Base-by-base conservation (phyloP, 140 eudicot species). In the Erigeron philadelphicus region DNA sequence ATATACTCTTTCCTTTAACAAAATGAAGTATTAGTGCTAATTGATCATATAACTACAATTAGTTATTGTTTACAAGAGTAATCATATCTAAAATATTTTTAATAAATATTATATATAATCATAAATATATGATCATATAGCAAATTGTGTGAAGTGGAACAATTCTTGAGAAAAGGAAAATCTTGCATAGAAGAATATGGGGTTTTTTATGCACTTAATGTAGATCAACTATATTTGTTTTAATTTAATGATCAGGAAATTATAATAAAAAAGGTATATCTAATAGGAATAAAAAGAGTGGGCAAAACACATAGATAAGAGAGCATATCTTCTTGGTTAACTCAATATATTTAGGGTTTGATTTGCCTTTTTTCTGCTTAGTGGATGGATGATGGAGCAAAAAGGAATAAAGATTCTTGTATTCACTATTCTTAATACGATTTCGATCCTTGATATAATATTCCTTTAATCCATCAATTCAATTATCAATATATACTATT, bases 291-390 rank as follows among this genome's bases (percentile, higher is more conserved):
- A 59, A 75, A 42, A 54, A 41, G 76, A 61, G 79, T 75, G 84
- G 84, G 76, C 67, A 75, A 70, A 80, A 75, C 76, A 70, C 84
- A 80, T 80, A 56, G 84, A 80, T 70, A 80, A 56, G 73, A 42
- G 84, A 70, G 84, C 74, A 80, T 80, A 80, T 80, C 84, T 80
- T 80, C 84, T 80, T 75, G 84, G 80, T 80, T 80, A 70, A 49
- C 65, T 75, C 77, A 75, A 79, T 46, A 70, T 64, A 69, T 79
- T 79, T 80, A 64, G 80, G 80, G 74, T 71, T 31, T 80, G 84
- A 71, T 75, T 70, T 80, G 66, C 84, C 73, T 80, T 80, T 80
- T 21, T 70, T 79, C 74, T 69, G 70, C 69, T 70, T 80, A 75
- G 84, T 80, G 84, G 83, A 72, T 70, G 76, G 76, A 61, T 74